Evolutionary conservation across 192 early-diverging fungal species (phyloP).

Genomic region (Podila horticola): DNA sequence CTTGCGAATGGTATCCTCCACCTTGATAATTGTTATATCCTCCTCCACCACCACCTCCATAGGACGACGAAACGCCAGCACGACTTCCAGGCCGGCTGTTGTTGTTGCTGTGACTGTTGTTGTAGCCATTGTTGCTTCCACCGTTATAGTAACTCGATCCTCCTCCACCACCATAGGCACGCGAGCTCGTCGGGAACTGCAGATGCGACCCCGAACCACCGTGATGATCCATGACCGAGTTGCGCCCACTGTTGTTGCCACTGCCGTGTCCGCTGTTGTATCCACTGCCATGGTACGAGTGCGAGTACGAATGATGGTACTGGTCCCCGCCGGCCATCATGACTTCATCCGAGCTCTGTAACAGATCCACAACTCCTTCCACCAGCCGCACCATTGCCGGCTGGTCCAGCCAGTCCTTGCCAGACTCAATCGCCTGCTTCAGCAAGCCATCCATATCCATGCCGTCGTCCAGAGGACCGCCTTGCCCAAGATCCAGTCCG

Average conservation of each 20-base stretch:
- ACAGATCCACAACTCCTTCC: conserved; percentile 46
- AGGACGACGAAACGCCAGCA: conserved; percentile 17
- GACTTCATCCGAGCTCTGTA: conserved; percentile 47
- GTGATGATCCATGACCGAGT: conserved; percentile 40
- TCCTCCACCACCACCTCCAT: conserved; percentile 8
- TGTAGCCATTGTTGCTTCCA: background rate
- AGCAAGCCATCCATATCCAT: conserved; percentile 43
- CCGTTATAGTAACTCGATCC: conserved; percentile 14
- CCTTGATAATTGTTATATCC: conserved; percentile 15
- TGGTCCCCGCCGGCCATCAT: conserved; percentile 23
- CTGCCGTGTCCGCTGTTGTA: conserved; percentile 43
- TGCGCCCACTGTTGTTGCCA: conserved; percentile 39
- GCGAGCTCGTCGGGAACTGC: conserved; percentile 30
- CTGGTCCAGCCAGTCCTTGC: conserved; percentile 53
- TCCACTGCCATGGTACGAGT: conserved; percentile 21
- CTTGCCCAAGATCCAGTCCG: conserved; percentile 31
- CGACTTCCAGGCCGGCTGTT: conserved; percentile 41
- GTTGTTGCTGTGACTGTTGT: conserved; percentile 10
- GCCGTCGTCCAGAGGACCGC: conserved; percentile 12
- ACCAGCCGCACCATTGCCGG: conserved; percentile 48
- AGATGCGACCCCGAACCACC: conserved; percentile 16
- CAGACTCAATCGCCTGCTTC: conserved; percentile 46
- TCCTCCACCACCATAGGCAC: conserved; percentile 30
- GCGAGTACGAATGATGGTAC: conserved; percentile 3
- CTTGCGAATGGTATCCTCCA: conserved; percentile 9